phyloP scores from a whole-genome alignment of 2,329 filamentous ascomycete genomes.

The Blumeriella jaapii region DNA sequence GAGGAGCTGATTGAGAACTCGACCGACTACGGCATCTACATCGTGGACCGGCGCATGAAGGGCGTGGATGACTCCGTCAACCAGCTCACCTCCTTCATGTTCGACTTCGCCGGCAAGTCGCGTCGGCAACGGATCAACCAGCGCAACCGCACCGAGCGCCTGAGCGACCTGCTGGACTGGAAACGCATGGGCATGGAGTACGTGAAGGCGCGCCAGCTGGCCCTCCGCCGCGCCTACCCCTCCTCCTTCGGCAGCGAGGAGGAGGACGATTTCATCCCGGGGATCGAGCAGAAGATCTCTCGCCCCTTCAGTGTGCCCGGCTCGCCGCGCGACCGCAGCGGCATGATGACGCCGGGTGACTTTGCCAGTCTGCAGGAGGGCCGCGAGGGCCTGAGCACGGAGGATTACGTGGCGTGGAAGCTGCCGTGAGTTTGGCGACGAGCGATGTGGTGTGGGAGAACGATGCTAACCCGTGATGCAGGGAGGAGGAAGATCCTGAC shows the following conservation, averaged over 20 bases:
- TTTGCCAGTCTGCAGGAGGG: slow-evolving; percentile 95
- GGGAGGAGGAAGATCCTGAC: slow-evolving; percentile 86
- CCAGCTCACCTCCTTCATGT: slow-evolving; percentile 86
- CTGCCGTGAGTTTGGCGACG: slow-evolving; percentile 63
- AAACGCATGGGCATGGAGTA: slow-evolving; percentile 99
- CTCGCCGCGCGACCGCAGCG: slow-evolving; percentile 77
- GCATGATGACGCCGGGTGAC: slow-evolving; percentile 98
- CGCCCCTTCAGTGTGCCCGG: slow-evolving; percentile 89
- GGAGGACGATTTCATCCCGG: slow-evolving; percentile 82
- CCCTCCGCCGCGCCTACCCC: slow-evolving; percentile 83
- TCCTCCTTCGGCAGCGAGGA: slow-evolving; percentile 69
- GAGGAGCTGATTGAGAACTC: slow-evolving; percentile 98
- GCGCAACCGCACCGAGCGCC: slow-evolving; percentile 86
- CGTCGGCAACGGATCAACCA: slow-evolving; percentile 97
- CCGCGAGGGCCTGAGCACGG: slow-evolving; percentile 81
- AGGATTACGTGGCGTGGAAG: slow-evolving; percentile 98
- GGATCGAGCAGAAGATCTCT: slow-evolving; percentile 89
- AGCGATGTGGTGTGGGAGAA: neutral
- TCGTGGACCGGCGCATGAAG: slow-evolving; percentile 90
- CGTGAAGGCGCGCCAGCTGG: slow-evolving; percentile 90
- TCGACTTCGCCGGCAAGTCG: slow-evolving; percentile 86
- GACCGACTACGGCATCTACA: slow-evolving; percentile 96
- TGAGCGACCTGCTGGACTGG: slow-evolving; percentile 95
- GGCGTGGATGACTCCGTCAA: slow-evolving; percentile 96
- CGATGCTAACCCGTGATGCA: slow-evolving; percentile 29